Evolutionary conservation across 345 rosid genomes (phyloP).

Genomic region (Linum tenue): DNA sequence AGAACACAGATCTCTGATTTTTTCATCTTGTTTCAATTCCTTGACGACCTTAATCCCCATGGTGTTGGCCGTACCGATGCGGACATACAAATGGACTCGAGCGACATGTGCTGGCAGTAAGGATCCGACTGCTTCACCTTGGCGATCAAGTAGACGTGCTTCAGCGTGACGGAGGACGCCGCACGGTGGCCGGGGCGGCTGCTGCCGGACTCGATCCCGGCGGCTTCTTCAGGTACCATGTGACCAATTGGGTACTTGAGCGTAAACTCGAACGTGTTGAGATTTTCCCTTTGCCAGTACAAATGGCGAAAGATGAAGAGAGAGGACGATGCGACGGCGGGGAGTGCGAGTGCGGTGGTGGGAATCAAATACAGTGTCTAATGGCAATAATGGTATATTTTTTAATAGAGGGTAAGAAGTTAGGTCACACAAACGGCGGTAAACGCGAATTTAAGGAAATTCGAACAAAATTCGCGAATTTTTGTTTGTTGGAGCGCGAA

Average conservation of each 20-base stretch:
- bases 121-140: constrained; percentile 96
- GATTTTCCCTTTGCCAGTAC: too few relatives aligned
- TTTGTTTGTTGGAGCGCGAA: too few relatives aligned
- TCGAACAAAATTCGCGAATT: too few relatives aligned
- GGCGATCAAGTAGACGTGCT: constrained; percentile 76
- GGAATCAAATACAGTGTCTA: too few relatives aligned
- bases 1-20: too few relatives aligned
- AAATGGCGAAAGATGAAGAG: too few relatives aligned
- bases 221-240: constrained; percentile 92
- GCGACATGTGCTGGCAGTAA: constrained; percentile 68
- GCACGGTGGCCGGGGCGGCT: constrained; percentile 63
- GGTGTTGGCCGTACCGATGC: constrained; percentile 65
- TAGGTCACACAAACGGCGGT: too few relatives aligned
- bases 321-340: too few relatives aligned
- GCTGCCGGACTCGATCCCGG: constrained; percentile 71
- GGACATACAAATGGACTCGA: constrained; percentile 74
- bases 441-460: too few relatives aligned
- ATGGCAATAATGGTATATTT: too few relatives aligned
- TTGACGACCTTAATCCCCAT: constrained; percentile 86
- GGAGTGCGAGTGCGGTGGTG: too few relatives aligned
- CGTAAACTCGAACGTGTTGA: constrained; percentile 76
- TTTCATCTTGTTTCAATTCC: constrained; percentile 35
- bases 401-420: too few relatives aligned
- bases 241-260: constrained; percentile 70
- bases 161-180: constrained; percentile 57